Conservation (phyloP, 2,329 filamentous ascomycete species). For the Cercospora sesami region DNA sequence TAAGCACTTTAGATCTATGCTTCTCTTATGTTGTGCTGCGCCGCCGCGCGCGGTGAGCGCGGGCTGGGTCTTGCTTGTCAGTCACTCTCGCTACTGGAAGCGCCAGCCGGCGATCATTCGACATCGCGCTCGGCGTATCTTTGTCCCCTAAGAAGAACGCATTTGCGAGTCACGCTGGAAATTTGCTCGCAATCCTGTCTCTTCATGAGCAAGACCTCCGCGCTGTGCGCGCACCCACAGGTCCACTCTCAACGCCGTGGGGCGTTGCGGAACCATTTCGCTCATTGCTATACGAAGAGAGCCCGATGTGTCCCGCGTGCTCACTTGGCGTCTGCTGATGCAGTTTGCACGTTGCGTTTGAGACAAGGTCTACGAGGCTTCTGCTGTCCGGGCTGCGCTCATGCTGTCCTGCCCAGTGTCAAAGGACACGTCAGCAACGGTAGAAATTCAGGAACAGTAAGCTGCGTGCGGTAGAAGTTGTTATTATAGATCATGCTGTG, state of each 20-base stretch:
- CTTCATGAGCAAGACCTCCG: not conserved
- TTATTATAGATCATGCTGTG: not conserved
- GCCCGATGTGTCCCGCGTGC: not conserved
- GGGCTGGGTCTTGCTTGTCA: not conserved
- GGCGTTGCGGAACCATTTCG: not conserved
- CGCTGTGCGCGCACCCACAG: not conserved
- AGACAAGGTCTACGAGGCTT: not conserved
- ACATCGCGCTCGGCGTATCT: not conserved
- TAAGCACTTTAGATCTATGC: conserved; percentile 8
- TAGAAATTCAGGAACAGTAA: not conserved
- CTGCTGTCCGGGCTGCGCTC: not conserved
- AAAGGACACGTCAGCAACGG: not conserved
- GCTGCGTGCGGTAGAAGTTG: not conserved
- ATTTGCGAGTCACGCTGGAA: not conserved
- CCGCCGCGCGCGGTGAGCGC: not conserved
- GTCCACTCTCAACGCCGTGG: not conserved
- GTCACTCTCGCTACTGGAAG: not conserved
- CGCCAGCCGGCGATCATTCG: not conserved
- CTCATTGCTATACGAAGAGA: not conserved
- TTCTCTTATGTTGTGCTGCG: not conserved
- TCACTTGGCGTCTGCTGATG: not conserved
- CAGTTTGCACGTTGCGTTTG: not conserved
- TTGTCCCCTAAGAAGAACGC: not conserved
- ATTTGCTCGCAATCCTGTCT: not conserved
- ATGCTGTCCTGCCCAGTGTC: not conserved